Evolutionary conservation across 306 rosid genomes (phyloP).

Genomic region (Argentina anserina): DNA sequence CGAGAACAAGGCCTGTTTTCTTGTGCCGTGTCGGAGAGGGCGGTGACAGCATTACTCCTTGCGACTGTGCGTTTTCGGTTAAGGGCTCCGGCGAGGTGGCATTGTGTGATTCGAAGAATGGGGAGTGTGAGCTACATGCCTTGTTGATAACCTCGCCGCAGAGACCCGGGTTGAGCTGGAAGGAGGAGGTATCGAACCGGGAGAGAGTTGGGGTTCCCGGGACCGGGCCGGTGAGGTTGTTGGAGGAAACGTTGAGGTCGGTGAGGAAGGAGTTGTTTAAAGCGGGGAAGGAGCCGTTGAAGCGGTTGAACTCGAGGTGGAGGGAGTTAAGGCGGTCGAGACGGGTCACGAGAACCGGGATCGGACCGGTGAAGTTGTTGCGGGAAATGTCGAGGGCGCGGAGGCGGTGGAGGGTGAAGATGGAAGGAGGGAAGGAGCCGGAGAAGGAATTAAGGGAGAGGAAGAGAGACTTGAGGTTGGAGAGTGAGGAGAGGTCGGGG

Average conservation of each 20-base stretch:
- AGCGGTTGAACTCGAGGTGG: constrained; percentile 53
- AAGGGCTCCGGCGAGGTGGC: constrained; percentile 35
- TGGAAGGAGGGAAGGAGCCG: constrained; percentile 62
- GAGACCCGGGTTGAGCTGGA: constrained; percentile 49
- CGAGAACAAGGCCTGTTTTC: constrained; percentile 45
- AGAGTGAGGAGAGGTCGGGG: constrained; percentile 67
- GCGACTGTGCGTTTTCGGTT: constrained; percentile 48
- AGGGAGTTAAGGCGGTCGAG: constrained; percentile 57
- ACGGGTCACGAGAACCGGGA: constrained; percentile 35
- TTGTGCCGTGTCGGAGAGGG: constrained; percentile 31
- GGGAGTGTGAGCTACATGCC: constrained; percentile 44
- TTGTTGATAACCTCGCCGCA: constrained; percentile 69
- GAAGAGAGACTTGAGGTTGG: constrained; percentile 61
- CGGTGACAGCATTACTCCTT: constrained; percentile 46
- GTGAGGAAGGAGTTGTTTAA: constrained; percentile 53
- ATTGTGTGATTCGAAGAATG: constrained; percentile 52
- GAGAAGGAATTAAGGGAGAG: constrained; percentile 57
- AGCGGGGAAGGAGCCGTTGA: constrained; percentile 57
- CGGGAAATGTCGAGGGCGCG: constrained; percentile 50
- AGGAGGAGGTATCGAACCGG: constrained; percentile 44
- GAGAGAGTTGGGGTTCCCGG: constrained; percentile 49
- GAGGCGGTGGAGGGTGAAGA: constrained; percentile 56
- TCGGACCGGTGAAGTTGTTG: constrained; percentile 52
- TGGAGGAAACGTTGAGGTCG: constrained; percentile 47
- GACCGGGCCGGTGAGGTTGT: constrained; percentile 63